These are phyloP conservation scores for Phytophthora sp. DNA, from an alignment of 352 stramenopile species.

Conservation along the genomic window DNA sequence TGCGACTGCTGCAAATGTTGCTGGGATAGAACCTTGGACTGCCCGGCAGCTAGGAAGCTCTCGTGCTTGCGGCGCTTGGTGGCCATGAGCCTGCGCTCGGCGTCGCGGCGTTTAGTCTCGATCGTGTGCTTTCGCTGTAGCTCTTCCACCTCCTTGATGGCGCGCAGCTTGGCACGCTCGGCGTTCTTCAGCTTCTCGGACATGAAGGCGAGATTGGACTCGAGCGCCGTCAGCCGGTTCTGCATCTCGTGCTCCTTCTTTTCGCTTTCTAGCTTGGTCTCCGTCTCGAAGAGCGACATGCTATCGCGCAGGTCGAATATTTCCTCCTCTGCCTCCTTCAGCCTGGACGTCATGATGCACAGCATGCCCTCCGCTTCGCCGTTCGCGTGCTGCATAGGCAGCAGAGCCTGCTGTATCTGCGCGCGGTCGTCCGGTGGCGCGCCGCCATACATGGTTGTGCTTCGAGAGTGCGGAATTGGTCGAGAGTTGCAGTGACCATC, in stretches of 20 bases:
- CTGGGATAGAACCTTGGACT: conserved; percentile 38
- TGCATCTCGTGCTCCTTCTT: conserved; percentile 53
- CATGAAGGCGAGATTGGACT: conserved; percentile 66
- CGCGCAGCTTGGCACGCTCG: conserved; percentile 59
- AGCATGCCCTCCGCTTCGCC: conserved; percentile 61
- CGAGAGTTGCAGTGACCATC: background rate
- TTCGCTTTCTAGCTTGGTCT: conserved; percentile 49
- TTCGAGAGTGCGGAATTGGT: conserved; percentile 26
- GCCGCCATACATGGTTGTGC: conserved; percentile 17
- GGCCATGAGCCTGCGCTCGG: conserved; percentile 67
- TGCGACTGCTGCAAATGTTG: conserved; percentile 35
- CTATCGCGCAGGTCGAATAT: conserved; percentile 68
- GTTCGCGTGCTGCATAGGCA: conserved; percentile 55
- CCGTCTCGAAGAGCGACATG: conserved; percentile 58
- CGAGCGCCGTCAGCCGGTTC: conserved; percentile 51
- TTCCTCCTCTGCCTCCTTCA: conserved; percentile 59
- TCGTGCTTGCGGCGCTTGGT: conserved; percentile 72
- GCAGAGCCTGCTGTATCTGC: conserved; percentile 43
- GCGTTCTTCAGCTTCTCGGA: conserved; percentile 60
- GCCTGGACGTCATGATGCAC: conserved; percentile 53
- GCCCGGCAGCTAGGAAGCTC: conserved; percentile 55
- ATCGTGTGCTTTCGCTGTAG: conserved; percentile 61
- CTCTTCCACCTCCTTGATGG: conserved; percentile 59
- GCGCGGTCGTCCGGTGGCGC: background rate
- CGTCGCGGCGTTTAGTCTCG: conserved; percentile 71